Conservation (phyloP, 2,329 filamentous ascomycete genomes). For the Aspergillus spinulosporus region DNA sequence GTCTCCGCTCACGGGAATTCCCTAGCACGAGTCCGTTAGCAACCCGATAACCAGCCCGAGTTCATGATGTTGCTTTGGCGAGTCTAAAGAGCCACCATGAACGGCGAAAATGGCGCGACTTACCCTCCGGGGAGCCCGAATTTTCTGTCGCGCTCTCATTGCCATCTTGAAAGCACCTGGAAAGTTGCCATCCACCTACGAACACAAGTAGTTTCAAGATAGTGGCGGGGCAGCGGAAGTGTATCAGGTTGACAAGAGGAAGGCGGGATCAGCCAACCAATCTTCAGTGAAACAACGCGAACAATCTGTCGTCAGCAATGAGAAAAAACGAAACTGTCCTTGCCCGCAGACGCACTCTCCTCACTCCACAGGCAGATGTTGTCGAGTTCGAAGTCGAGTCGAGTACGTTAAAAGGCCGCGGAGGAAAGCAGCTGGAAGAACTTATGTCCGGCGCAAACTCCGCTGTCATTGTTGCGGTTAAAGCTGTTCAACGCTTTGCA, state of each 20-base stretch:
- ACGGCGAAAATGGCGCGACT: slow-evolving; percentile 34
- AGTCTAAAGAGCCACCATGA: neutral
- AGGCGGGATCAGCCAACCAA: slow-evolving; percentile 10
- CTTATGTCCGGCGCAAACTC: slow-evolving; percentile 28
- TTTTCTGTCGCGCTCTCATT: slow-evolving; percentile 61
- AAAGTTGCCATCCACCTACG: slow-evolving; percentile 16
- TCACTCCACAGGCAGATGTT: neutral
- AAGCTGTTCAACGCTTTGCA: neutral
- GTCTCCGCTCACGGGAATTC: slow-evolving; percentile 56
- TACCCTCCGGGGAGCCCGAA: slow-evolving; percentile 68
- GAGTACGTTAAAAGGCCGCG: slow-evolving; percentile 18
- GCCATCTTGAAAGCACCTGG: slow-evolving; percentile 43
- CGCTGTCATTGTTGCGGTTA: slow-evolving; percentile 14
- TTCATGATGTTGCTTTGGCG: neutral
- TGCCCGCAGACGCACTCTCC: neutral
- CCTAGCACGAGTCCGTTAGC: slow-evolving; percentile 44
- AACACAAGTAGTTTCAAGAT: neutral
- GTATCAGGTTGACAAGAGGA: slow-evolving; percentile 15
- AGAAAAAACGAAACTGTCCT: neutral
- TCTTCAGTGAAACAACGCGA: neutral
- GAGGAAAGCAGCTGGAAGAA: slow-evolving; percentile 29
- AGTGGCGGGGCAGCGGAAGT: slow-evolving; percentile 9
- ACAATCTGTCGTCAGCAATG: neutral
- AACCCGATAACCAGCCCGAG: neutral
- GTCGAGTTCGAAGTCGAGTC: neutral